Conservation (phyloP, 495 filamentous ascomycete species). For the Penicillium macrosclerotiorum region DNA sequence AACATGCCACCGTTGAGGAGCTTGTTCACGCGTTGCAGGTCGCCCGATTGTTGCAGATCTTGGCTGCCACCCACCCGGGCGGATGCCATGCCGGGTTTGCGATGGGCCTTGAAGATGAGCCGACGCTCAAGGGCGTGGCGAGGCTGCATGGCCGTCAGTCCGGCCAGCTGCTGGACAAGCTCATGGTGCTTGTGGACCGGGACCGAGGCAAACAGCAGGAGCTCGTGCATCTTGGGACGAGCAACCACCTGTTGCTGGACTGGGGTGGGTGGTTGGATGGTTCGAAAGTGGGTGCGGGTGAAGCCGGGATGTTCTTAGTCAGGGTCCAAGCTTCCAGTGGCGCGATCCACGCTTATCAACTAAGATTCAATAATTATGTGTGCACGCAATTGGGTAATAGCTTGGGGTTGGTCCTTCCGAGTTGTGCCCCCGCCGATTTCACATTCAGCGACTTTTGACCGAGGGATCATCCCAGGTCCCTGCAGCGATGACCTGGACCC, state of each 20-base stretch:
- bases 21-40: slow-evolving; percentile 45
- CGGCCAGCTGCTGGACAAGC: slow-evolving; percentile 65
- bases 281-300: slow-evolving; percentile 1
- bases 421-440: neutral
- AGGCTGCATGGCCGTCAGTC: slow-evolving; percentile 66
- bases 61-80: slow-evolving; percentile 43
- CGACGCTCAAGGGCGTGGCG: slow-evolving; percentile 57
- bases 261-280: neutral
- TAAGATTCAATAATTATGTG: slow-evolving; percentile 12
- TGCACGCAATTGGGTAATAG: slow-evolving; percentile 12
- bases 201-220: slow-evolving; percentile 49
- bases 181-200: slow-evolving; percentile 50
- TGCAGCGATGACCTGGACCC: neutral
- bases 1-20: slow-evolving; percentile 52
- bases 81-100: slow-evolving; percentile 39
- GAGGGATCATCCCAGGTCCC: neutral
- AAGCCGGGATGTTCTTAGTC: slow-evolving; percentile 25
- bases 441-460: neutral
- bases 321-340: slow-evolving; percentile 25
- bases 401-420: neutral
- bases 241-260: neutral
- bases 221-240: slow-evolving; percentile 39
- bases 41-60: slow-evolving; percentile 39
- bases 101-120: slow-evolving; percentile 63
- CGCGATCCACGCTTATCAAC: slow-evolving; percentile 13